Percentiles rank a stretch among this genome's conserved stretches.
phyloP scores from a whole-genome alignment of 2,329 filamentous ascomycete genomes.

The Trichoderma asperellum region DNA sequence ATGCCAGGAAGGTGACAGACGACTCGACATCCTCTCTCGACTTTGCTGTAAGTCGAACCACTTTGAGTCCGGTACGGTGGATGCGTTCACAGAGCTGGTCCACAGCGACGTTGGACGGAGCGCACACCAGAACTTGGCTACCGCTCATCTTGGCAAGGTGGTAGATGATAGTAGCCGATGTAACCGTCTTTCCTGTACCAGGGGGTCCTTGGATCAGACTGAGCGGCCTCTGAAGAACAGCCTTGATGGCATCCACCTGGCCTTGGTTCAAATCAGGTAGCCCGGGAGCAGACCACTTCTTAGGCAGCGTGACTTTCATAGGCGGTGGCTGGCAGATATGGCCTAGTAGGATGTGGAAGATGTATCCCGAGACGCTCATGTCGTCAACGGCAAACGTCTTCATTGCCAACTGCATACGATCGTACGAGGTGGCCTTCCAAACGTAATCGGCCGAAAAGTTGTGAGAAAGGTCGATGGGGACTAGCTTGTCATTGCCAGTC shows the following conservation, averaged over 20 bases:
- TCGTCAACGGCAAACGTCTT: conserved; percentile 98
- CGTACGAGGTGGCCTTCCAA: conserved; percentile 99
- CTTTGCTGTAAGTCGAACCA: conserved; percentile 97
- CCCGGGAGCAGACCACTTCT: conserved; percentile 94
- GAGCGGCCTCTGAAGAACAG: conserved; percentile 87
- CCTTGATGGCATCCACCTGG: conserved; percentile 95
- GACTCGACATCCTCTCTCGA: conserved; percentile 98
- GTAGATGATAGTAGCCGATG: conserved; percentile 97
- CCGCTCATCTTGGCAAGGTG: conserved; percentile 94
- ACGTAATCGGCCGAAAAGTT: conserved; percentile 99
- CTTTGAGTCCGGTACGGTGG: conserved; percentile 91
- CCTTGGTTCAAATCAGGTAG: conserved; percentile 93
- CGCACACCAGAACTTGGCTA: conserved; percentile 93
- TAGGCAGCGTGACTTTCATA: conserved; percentile 93
- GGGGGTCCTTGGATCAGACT: conserved; percentile 97
- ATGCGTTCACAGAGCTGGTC: conserved; percentile 98
- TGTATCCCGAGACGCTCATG: conserved; percentile 97
- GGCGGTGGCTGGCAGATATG: conserved; percentile 93
- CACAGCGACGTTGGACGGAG: conserved; percentile 96
- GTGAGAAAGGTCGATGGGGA: conserved; percentile 93
- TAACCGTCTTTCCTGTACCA: conserved; percentile 97
- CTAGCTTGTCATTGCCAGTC: conserved; percentile 92
- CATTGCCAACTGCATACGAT: conserved; percentile 99
- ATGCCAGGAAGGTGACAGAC: conserved; percentile 91
- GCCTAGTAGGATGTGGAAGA: conserved; percentile 94